Conservation (phyloP, 176 grass and related monocot species). For the Carex littledalei region DNA sequence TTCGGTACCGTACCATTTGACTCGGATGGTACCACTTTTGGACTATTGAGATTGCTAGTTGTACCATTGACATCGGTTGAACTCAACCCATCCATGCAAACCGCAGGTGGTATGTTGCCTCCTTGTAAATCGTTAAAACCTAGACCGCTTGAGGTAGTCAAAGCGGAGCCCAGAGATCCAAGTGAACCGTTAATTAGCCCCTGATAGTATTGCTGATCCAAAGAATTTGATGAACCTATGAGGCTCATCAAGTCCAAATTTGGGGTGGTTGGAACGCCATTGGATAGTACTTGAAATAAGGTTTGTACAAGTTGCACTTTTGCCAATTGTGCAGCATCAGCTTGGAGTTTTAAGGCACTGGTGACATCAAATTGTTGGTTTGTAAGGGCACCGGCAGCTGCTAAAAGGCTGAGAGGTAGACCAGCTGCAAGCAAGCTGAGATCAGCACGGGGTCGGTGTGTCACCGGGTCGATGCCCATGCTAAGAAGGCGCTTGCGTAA, state of each 20-base stretch:
- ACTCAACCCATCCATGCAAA: constrained; percentile 24
- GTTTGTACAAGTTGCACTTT: constrained; percentile 58
- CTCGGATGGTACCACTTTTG: neutral
- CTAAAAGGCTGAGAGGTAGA: constrained; percentile 36
- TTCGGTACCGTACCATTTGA: constrained; percentile 22
- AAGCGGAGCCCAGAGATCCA: neutral
- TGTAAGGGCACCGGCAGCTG: constrained; percentile 5
- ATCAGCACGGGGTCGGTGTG: constrained; percentile 61
- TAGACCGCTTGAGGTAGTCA: neutral
- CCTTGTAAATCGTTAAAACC: constrained; percentile 4
- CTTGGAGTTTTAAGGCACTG: constrained; percentile 48
- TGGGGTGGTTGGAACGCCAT: neutral
- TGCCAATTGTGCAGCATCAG: constrained; percentile 33
- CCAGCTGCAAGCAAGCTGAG: constrained; percentile 47
- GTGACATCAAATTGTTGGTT: constrained; percentile 29
- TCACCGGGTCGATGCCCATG: constrained; percentile 86
- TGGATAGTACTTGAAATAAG: constrained; percentile 48
- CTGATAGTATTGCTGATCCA: constrained; percentile 37
- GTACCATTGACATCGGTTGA: constrained; percentile 18
- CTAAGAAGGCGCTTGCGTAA: constrained; percentile 72
- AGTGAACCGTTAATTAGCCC: constrained; percentile 21
- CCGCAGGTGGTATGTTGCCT: neutral
- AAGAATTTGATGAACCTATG: constrained; percentile 29
- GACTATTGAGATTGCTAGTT: constrained; percentile 14
- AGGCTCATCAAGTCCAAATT: constrained; percentile 46